Conservation (phyloP, 352 stramenopile genomes). For the Globisporangium cederbergense region DNA sequence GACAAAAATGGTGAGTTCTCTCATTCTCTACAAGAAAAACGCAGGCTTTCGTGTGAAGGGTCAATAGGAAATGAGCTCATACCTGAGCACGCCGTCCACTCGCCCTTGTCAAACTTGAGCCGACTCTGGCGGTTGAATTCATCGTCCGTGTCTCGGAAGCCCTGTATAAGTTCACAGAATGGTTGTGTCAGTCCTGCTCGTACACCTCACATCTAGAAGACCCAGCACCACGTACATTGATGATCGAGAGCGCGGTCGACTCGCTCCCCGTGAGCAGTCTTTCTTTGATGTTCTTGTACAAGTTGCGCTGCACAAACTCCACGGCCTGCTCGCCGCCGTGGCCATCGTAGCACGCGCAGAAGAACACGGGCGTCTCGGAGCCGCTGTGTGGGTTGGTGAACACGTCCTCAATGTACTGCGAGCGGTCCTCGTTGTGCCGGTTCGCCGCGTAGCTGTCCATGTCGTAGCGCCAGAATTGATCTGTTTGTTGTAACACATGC, state of each 20-base stretch:
- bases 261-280: constrained; percentile 28
- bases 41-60: not conserved
- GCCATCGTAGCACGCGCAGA: constrained; percentile 71
- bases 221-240: constrained; percentile 21
- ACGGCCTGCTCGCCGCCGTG: constrained; percentile 63
- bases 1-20: not conserved
- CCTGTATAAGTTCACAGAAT: constrained; percentile 7
- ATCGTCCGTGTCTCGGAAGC: constrained; percentile 58
- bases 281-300: constrained; percentile 53
- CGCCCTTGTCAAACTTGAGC: constrained; percentile 44
- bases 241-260: constrained; percentile 42
- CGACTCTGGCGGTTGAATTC: constrained; percentile 56
- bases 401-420: constrained; percentile 48
- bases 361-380: constrained; percentile 38
- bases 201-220: not conserved
- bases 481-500: constrained; percentile 7
- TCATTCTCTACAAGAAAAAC: not conserved
- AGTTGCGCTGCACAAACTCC: constrained; percentile 61
- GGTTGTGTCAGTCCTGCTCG: not conserved
- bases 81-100: constrained; percentile 53
- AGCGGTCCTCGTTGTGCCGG: constrained; percentile 59
- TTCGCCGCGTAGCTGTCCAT: constrained; percentile 73
- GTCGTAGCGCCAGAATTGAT: constrained; percentile 61
- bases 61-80: not conserved
- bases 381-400: constrained; percentile 20